Percentiles rank a stretch among this genome's conserved stretches.
Evolutionary conservation across 257 asterid species (phyloP).

Genomic region (Eucommia ulmoides): DNA sequence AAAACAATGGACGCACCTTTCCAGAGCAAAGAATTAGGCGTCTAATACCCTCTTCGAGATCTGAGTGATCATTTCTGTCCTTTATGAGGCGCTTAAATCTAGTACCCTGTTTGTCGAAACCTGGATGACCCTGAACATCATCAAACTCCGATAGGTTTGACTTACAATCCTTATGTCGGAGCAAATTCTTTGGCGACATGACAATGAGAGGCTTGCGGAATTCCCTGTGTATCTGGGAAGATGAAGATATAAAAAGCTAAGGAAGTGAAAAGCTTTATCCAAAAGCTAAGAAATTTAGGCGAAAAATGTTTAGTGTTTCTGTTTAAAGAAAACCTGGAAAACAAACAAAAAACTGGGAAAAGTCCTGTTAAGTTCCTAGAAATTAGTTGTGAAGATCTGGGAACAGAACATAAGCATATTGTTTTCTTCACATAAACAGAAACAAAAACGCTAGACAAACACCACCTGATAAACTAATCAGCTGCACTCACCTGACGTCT

Average conservation of each 20-base stretch:
- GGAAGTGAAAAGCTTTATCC: constrained; percentile 8
- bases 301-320: no score
- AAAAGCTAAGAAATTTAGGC: not conserved
- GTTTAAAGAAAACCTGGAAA: no score
- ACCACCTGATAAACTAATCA: no score
- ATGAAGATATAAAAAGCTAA: constrained; percentile 9
- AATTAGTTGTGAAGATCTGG: no score
- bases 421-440: no score
- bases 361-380: no score
- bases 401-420: no score
- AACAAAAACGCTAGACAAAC: no score
- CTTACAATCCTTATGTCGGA: constrained; percentile 87
- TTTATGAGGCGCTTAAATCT: constrained; percentile 90
- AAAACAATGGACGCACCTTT: constrained; percentile 45
- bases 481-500: constrained; percentile 79
- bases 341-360: no score
- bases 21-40: constrained; percentile 90
- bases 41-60: constrained; percentile 73
- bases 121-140: constrained; percentile 91
- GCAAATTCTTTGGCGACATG: constrained; percentile 91
- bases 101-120: constrained; percentile 96
- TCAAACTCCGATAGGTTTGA: constrained; percentile 87
- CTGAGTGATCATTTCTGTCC: constrained; percentile 71
- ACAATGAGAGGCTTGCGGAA: constrained; percentile 95
- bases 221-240: constrained; percentile 66